These are phyloP conservation scores for Fusarium brachygibbosum DNA, from an alignment of 2,329 filamentous ascomycete species.

Conservation along the genomic window DNA sequence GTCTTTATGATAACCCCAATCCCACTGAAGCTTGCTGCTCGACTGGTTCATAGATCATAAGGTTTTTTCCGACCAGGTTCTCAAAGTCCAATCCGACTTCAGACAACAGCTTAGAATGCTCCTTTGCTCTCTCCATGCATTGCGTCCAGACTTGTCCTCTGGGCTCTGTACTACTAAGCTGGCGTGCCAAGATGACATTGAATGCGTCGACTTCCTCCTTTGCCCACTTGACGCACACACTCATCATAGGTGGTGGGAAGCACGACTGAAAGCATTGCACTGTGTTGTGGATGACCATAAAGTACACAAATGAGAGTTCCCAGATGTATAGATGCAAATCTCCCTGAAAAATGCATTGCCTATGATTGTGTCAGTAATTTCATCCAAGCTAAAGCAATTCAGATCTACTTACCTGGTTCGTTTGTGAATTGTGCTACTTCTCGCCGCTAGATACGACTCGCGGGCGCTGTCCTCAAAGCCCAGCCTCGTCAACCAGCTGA, in stretches of 20 bases:
- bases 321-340: constrained; percentile 94
- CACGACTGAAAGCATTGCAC: constrained; percentile 88
- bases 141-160: constrained; percentile 82
- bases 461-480: constrained; percentile 92
- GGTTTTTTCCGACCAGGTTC: constrained; percentile 78
- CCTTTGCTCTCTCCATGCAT: constrained; percentile 84
- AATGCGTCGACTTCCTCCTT: constrained; percentile 94
- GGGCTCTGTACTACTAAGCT: constrained; percentile 86
- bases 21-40: constrained; percentile 46
- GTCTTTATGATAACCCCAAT: constrained; percentile 49
- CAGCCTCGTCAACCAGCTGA: constrained; percentile 85
- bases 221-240: constrained; percentile 97
- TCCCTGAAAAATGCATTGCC: constrained; percentile 95
- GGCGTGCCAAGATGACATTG: constrained; percentile 83
- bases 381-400: too few relatives aligned
- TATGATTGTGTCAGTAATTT: constrained; percentile 54
- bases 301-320: constrained; percentile 95
- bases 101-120: constrained; percentile 82
- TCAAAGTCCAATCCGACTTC: constrained; percentile 93
- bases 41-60: constrained; percentile 50
- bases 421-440: constrained; percentile 82
- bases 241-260: constrained; percentile 89
- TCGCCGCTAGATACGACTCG: constrained; percentile 85
- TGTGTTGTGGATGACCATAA: constrained; percentile 93
- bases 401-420: constrained; percentile 75